Base-by-base conservation (phyloP, 441 rosid genomes). In the Croton setiger region DNA sequence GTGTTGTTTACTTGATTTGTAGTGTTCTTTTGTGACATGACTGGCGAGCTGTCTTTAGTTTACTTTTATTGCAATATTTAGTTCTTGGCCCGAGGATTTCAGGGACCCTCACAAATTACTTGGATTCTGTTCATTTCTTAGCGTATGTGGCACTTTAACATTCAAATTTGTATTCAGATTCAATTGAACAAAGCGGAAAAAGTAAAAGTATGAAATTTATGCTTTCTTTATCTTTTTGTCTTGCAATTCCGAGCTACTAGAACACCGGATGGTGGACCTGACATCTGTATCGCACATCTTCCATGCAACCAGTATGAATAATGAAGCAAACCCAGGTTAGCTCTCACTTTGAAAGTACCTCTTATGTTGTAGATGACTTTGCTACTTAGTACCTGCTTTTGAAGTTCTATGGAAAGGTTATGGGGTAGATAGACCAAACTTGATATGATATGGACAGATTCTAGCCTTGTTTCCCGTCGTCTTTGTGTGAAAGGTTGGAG, bases 361-460 rank as follows among this genome's bases (percentile, higher is more conserved):
- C 87, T 79, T 60, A 91, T 76, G 72, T 83, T 74, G 60, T 91
- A 93, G 15, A 47, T 74, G 35, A 93, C 74, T 74, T 70, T 82
- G 82, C 88, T 89, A 66, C 66, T 80, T 72, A 75, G 78, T 66
- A 89, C 84, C 75, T 91, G 95, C 80, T 85, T 89, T 72, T 63
- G 88, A 9, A 93, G 86, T 71, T 89, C 89, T 56, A 77, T 23
- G 11, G 77, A 82, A 43, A 79, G 82, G 67, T 78, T 82, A 68
- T 72, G 86, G 0, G 97, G 98, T 80, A 93, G 64, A 67, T 81
- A 86, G 35, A 89, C 93, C 83, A 91, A 76, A 76, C 90, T 91
- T 1, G 97, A 89, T 74, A 87, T 72, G 74, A 93, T 65, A 60
- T 81, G 97, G 67, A 93, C 79, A 1, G 86, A 60, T 69, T 75